Evolutionary conservation across 2,329 filamentous ascomycete species (phyloP), one percentile per base, ranked within the genome.

Genomic region (Ophiostoma perfectum): DNA sequence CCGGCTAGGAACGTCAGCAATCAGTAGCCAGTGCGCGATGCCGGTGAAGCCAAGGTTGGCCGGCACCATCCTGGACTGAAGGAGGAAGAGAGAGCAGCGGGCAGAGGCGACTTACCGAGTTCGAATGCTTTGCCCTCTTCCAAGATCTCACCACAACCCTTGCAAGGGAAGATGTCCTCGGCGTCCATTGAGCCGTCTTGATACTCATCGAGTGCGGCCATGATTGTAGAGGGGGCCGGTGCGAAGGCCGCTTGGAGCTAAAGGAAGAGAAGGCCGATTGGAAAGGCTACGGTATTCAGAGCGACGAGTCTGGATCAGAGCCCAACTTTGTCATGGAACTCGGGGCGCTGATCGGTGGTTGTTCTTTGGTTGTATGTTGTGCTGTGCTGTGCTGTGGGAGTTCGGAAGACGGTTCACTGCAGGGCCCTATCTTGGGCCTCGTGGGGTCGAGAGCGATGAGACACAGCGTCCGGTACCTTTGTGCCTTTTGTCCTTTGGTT

Each of bases 61-160:
- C 27, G 27, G 27, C 27, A 27, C 27, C 11, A 60, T 63, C 11
- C 5, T 36, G 63, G 36, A 67, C 27, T 27, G 49, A 41, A 18
- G 67, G 38, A 55, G 64, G 14, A 45, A 39, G 27, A 64, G 16
- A 2, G 16, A 38, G 39, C 16, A 55, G 5, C 4, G 6, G 49
- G 44, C 11, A 2, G 60, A 64, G 68, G 11, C 27, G 60, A 82
- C 84, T 69, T 83, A 98, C 94, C 93, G 75, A 99, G 85, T 81
- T 99, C 95, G 75, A 97, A 99, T 66, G 95, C 95, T 80, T 98
- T 98, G 75, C 95, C 95, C 84, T 99, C 95, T 80, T 99, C 95
- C 27, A 99, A 86, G 73, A 98, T 97, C 93, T 96, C 91, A 81
- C 92, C 92, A 80, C 93, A 97, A 70, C 92, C 92, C 82, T 96